Conservation (phyloP, 768 basidiomycete genomes). For the Serendipita sp. region DNA sequence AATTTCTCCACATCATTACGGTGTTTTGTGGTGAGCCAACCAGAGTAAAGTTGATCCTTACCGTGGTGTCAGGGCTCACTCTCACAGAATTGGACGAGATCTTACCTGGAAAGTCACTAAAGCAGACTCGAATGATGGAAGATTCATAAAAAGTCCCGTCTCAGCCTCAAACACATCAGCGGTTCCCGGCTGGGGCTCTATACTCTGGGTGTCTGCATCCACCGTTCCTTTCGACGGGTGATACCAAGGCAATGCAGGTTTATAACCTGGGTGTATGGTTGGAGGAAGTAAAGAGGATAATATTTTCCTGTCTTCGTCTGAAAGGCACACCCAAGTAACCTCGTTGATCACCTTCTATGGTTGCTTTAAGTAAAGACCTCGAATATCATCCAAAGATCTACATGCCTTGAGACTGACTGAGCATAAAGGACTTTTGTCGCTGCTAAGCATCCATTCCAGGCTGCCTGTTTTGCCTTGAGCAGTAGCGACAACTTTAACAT, state of each 20-base stretch:
- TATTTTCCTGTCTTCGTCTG: constrained; percentile 23
- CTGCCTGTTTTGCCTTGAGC: background rate
- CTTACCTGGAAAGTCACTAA: constrained; percentile 28
- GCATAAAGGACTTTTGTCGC: constrained; percentile 2
- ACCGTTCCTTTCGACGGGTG: constrained; percentile 19
- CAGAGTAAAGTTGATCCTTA: constrained; percentile 41
- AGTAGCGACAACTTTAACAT: background rate
- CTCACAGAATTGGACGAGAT: background rate
- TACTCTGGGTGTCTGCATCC: background rate
- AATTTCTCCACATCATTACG: constrained; percentile 27
- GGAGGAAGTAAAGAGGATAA: constrained; percentile 29
- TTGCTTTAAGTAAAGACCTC: background rate
- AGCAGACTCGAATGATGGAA: constrained; percentile 37
- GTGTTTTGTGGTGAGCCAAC: constrained; percentile 33
- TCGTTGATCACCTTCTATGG: constrained; percentile 32
- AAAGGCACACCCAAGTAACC: constrained; percentile 30
- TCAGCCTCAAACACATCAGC: background rate
- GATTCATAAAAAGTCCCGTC: constrained; percentile 27
- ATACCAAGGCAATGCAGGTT: constrained; percentile 19
- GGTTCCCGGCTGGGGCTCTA: constrained; percentile 17
- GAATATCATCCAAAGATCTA: too few relatives aligned
- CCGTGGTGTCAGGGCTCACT: background rate
- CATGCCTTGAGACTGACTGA: background rate
- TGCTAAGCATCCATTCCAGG: background rate
- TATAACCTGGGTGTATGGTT: constrained; percentile 26